Percentiles rank a stretch among this genome's conserved stretches.
phyloP scores from a whole-genome alignment of 306 rosid species.

The Malus fusca region DNA sequence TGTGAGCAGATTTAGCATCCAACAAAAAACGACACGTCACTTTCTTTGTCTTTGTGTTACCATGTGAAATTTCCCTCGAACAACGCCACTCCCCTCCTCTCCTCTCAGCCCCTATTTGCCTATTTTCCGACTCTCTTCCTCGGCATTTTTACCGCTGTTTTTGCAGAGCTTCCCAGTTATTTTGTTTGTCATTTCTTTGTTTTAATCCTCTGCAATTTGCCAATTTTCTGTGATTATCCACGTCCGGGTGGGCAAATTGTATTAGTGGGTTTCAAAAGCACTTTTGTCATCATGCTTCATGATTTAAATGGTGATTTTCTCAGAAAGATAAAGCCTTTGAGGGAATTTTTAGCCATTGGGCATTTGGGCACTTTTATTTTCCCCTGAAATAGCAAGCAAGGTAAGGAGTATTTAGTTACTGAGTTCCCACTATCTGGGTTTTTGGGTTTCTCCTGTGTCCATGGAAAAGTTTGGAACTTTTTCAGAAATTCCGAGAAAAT shows the following conservation, averaged over 20 bases:
- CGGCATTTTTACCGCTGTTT: neutral
- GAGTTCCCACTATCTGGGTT: constrained; percentile 12
- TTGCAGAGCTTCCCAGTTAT: constrained; percentile 28
- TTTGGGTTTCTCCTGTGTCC: constrained; percentile 11
- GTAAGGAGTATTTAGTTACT: neutral
- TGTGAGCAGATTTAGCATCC: neutral
- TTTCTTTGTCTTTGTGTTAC: constrained; percentile 42
- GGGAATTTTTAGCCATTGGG: constrained; percentile 27
- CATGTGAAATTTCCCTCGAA: constrained; percentile 68
- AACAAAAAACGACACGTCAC: constrained; percentile 25
- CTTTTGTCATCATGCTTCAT: constrained; percentile 31
- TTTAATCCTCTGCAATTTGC: neutral
- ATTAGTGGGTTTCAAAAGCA: constrained; percentile 35
- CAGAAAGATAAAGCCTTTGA: constrained; percentile 16
- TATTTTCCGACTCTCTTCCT: constrained; percentile 21
- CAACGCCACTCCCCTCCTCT: constrained; percentile 25
- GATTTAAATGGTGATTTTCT: constrained; percentile 38
- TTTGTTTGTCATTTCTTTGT: neutral
- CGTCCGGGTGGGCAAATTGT: constrained; percentile 4
- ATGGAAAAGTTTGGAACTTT: constrained; percentile 10
- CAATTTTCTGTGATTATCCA: neutral
- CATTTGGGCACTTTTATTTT: constrained; percentile 26
- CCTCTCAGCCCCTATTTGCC: constrained; percentile 29
- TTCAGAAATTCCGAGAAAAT: constrained; percentile 11
- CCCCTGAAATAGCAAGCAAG: constrained; percentile 13